phyloP scores from a whole-genome alignment of 148 eudicot species.

The Amaranthus hypochondriacus region DNA sequence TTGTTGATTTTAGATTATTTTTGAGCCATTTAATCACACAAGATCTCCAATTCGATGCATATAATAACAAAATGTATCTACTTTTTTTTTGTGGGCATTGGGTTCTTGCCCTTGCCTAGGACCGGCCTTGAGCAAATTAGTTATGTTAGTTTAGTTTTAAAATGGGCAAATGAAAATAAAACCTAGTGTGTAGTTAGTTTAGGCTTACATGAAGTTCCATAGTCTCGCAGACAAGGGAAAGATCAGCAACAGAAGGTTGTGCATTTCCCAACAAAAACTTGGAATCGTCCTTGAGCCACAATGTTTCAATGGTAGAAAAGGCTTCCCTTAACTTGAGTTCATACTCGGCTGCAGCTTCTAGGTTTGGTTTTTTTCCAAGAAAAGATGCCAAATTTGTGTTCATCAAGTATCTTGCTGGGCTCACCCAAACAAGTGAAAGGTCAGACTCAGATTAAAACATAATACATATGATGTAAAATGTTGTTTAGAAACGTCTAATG shows the following conservation, averaged over 20 bases:
- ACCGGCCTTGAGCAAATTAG: too few relatives aligned
- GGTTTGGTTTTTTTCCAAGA: background rate
- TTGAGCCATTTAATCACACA: too few relatives aligned
- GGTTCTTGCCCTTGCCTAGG: too few relatives aligned
- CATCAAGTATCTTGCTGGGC: slow-evolving; percentile 28
- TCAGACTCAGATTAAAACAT: too few relatives aligned
- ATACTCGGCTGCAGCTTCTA: slow-evolving; percentile 6
- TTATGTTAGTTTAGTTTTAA: too few relatives aligned
- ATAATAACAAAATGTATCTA: background rate
- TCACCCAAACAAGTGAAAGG: too few relatives aligned
- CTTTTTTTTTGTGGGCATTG: background rate
- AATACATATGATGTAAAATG: too few relatives aligned
- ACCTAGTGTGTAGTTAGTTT: too few relatives aligned
- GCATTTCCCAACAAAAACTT: slow-evolving; percentile 29
- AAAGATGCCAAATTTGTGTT: slow-evolving; percentile 28
- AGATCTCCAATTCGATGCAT: background rate
- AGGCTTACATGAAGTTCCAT: slow-evolving; percentile 9
- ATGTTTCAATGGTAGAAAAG: slow-evolving; percentile 14
- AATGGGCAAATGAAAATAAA: too few relatives aligned
- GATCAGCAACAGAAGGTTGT: slow-evolving; percentile 34
- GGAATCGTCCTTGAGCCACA: slow-evolving; percentile 24
- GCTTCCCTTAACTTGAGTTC: slow-evolving; percentile 17
- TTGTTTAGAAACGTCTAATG: too few relatives aligned
- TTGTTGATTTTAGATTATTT: too few relatives aligned
- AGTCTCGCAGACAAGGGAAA: slow-evolving; percentile 27